Evolutionary conservation across 495 filamentous ascomycete species (phyloP).

Genomic region (Mytilinidion resinicola): DNA sequence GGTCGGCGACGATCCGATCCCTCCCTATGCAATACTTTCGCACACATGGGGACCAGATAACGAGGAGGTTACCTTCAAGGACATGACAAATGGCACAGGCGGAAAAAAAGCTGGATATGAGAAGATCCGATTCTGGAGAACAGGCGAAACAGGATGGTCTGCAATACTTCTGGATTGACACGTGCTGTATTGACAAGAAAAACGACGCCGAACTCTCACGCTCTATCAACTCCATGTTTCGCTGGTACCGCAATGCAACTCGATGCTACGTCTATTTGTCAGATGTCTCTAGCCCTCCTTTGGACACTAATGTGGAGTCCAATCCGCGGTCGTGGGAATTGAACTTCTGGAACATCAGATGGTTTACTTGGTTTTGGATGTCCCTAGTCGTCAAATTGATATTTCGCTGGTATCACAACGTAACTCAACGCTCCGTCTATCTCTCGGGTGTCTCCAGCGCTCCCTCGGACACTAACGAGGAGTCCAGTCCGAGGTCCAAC

Average conservation of each 20-base stretch:
- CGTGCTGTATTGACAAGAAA: constrained; percentile 17
- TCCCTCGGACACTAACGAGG: neutral
- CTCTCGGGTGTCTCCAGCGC: too few relatives aligned
- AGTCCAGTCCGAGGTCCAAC: neutral
- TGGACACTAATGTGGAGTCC: neutral
- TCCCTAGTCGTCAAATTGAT: too few relatives aligned
- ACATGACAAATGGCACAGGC: neutral
- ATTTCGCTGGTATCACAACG: too few relatives aligned
- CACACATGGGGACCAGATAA: constrained; percentile 14
- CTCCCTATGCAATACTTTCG: constrained; percentile 15
- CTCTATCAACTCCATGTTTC: constrained; percentile 18
- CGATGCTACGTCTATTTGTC: constrained; percentile 17
- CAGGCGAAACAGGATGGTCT: constrained; percentile 6
- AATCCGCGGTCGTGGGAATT: neutral
- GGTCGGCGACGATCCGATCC: constrained; percentile 1
- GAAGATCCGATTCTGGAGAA: constrained; percentile 11
- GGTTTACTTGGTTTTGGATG: constrained; percentile 17
- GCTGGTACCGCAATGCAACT: constrained; percentile 10
- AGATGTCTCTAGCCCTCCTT: too few relatives aligned
- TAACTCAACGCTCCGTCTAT: too few relatives aligned
- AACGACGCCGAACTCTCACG: constrained; percentile 5
- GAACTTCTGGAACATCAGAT: constrained; percentile 6
- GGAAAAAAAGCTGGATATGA: neutral
- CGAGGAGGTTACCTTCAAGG: constrained; percentile 14
- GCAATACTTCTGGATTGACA: constrained; percentile 12